These are phyloP conservation scores for Starmerella apicola DNA, from an alignment of 805 yeast genomes.

Conservation along the genomic window DNA sequence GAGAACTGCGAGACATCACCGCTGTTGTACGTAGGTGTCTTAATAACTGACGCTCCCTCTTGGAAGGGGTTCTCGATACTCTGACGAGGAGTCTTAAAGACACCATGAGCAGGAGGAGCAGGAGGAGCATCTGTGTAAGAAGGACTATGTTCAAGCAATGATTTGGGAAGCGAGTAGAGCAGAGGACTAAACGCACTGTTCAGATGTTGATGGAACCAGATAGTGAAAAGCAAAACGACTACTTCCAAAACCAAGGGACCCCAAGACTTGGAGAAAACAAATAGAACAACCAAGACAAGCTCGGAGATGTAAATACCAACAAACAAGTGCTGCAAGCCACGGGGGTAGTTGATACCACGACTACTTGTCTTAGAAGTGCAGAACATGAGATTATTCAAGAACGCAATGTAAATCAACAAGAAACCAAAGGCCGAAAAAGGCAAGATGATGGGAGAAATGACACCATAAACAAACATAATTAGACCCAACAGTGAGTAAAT, in stretches of 20 bases:
- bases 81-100: not conserved
- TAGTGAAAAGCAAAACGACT: constrained; percentile 50
- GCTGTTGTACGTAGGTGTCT: not conserved
- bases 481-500: constrained; percentile 60
- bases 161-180: constrained; percentile 30
- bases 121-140: not conserved
- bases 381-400: constrained; percentile 63
- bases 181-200: constrained; percentile 54
- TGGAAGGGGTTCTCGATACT: constrained; percentile 4
- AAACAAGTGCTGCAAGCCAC: constrained; percentile 78
- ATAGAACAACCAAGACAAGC: constrained; percentile 71
- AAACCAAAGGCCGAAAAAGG: constrained; percentile 64
- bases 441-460: constrained; percentile 76
- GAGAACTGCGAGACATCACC: not conserved
- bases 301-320: constrained; percentile 83
- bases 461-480: constrained; percentile 60
- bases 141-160: constrained; percentile 17
- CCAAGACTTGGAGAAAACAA: constrained; percentile 87
- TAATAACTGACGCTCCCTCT: not conserved
- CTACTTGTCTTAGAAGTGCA: constrained; percentile 53
- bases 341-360: constrained; percentile 75
- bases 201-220: constrained; percentile 54
- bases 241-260: constrained; percentile 77
- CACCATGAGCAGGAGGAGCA: too few relatives aligned
- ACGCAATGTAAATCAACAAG: constrained; percentile 60